phyloP scores from a whole-genome alignment of 2,329 filamentous ascomycete species.

The Ophiocordyceps sinensis region DNA sequence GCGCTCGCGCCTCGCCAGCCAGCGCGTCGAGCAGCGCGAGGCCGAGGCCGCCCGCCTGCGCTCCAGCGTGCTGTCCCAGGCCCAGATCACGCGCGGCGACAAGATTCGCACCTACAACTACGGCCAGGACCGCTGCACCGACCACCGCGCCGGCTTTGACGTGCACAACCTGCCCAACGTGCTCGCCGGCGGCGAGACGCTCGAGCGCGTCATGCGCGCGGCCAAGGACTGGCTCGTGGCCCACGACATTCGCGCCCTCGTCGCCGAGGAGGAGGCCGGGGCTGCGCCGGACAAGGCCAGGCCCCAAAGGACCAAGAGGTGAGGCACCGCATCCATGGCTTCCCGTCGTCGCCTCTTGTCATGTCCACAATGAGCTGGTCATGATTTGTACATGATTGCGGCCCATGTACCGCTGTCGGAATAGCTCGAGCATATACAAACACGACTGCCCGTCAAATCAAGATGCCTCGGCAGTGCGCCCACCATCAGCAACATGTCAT shows the following conservation, averaged over 20 bases:
- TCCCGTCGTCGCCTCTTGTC: neutral
- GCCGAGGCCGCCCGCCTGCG: slow-evolving; percentile 62
- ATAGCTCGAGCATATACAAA: too few species aligned
- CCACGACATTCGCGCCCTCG: slow-evolving; percentile 57
- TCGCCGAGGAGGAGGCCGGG: slow-evolving; percentile 42
- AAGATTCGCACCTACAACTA: slow-evolving; percentile 91
- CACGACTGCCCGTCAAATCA: too few species aligned
- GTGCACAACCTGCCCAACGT: slow-evolving; percentile 69
- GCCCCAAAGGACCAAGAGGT: neutral
- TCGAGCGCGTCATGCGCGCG: slow-evolving; percentile 66
- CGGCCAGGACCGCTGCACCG: slow-evolving; percentile 63
- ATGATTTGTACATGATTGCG: too few species aligned
- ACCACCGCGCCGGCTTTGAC: slow-evolving; percentile 71
- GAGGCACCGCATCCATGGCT: neutral
- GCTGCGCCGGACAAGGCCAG: slow-evolving; percentile 7
- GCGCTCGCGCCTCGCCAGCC: slow-evolving; percentile 67
- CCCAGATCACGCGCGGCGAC: slow-evolving; percentile 77
- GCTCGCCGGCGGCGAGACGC: slow-evolving; percentile 54
- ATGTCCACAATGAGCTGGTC: too few species aligned
- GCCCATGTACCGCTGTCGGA: too few species aligned
- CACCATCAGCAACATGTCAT: neutral
- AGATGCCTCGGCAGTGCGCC: too few species aligned
- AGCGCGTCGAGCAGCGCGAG: slow-evolving; percentile 67
- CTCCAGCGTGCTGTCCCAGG: slow-evolving; percentile 62
- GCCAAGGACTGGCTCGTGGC: slow-evolving; percentile 63